Evolutionary conservation across 495 filamentous ascomycete species (phyloP).

Genomic region (Talaromyces wortmannii): DNA sequence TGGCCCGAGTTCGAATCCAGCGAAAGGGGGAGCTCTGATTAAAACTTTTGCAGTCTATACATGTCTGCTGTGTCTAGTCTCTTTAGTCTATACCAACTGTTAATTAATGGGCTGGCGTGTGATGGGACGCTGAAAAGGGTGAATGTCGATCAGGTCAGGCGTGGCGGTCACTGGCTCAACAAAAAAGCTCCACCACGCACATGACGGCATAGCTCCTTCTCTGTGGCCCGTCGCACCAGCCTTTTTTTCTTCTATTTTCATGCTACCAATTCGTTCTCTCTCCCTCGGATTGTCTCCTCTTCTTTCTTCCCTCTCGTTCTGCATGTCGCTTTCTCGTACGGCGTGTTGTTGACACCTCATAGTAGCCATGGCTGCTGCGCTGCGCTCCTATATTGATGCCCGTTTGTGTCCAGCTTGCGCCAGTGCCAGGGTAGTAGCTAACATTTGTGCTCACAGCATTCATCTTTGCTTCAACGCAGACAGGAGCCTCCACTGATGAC

Average conservation of each 20-base stretch:
- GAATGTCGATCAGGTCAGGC: constrained; percentile 18
- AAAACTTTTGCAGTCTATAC: no score
- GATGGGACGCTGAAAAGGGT: constrained; percentile 10
- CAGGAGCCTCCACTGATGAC: constrained; percentile 83
- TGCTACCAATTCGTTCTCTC: constrained; percentile 6
- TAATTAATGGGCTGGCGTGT: no score
- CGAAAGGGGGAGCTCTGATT: no score
- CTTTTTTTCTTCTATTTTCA: not conserved
- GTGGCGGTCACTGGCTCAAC: constrained; percentile 5
- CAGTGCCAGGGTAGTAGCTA: constrained; percentile 3
- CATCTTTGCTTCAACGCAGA: constrained; percentile 49
- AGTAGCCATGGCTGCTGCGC: constrained; percentile 51
- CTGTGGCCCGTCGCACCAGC: not conserved
- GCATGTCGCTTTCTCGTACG: not conserved
- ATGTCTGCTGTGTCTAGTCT: no score
- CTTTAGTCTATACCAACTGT: no score
- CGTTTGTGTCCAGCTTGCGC: constrained; percentile 43
- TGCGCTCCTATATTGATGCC: constrained; percentile 65
- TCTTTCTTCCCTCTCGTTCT: constrained; percentile 7
- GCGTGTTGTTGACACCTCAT: not conserved
- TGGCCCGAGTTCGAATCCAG: no score
- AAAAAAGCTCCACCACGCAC: constrained; percentile 9
- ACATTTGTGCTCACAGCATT: constrained; percentile 54
- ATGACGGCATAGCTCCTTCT: constrained; percentile 16
- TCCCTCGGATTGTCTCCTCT: constrained; percentile 2